These are phyloP conservation scores for Iberis pinnata DNA, from an alignment of 345 rosid genomes.

Conservation along the genomic window DNA sequence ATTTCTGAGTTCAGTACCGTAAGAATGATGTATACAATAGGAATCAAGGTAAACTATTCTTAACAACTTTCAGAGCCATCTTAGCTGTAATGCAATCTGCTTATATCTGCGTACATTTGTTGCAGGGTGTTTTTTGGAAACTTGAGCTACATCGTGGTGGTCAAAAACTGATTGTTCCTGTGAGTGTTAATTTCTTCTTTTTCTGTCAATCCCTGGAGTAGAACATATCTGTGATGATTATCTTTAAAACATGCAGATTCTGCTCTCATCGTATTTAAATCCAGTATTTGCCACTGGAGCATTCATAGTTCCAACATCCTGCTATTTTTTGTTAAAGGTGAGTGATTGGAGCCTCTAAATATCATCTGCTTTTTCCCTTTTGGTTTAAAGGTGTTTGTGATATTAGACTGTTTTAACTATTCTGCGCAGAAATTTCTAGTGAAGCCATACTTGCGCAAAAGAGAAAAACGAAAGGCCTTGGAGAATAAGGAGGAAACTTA, in stretches of 20 bases:
- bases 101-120: constrained; percentile 10
- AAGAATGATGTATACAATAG: constrained; percentile 68
- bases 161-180: constrained; percentile 85
- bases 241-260: constrained; percentile 51
- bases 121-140: constrained; percentile 86
- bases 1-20: constrained; percentile 74
- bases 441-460: constrained; percentile 63
- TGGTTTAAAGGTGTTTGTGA: constrained; percentile 2
- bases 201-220: constrained; percentile 16
- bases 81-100: constrained; percentile 9
- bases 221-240: constrained; percentile 14
- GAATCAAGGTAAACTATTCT: constrained; percentile 58
- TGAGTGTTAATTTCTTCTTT: constrained; percentile 43
- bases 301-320: constrained; percentile 69
- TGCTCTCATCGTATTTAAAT: constrained; percentile 57
- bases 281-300: constrained; percentile 74
- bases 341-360: constrained; percentile 1
- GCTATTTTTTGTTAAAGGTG: constrained; percentile 88
- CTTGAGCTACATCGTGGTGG: constrained; percentile 78
- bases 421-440: constrained; percentile 59
- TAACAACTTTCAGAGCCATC: not conserved
- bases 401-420: not conserved
- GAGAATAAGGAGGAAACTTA: constrained; percentile 63
- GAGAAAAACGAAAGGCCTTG: constrained; percentile 64
- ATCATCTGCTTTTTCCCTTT: constrained; percentile 9